Base-by-base conservation (phyloP, 2,329 filamentous ascomycete genomes). In the Fusarium anguioides region DNA sequence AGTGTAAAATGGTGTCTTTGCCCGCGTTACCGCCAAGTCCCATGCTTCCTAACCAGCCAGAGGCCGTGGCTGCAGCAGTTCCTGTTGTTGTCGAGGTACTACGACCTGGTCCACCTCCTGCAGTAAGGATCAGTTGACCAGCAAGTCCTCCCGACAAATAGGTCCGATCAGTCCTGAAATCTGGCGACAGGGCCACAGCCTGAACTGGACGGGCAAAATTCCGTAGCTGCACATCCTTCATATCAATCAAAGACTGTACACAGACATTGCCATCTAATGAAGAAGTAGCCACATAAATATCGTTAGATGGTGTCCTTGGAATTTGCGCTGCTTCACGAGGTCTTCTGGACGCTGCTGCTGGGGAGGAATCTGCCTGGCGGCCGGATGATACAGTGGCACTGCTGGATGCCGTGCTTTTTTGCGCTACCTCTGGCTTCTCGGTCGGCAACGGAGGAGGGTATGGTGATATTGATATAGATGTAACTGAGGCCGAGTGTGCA, bases 191-290 rank as follows among this genome's bases (percentile, higher is more conserved):
- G 1, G 94, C 93, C 3, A 99, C 93, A 8, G 94, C 89, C 74
- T 97, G 94, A 4, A 99, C 89, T 0, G 96, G 96, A 6, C 96
- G 88, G 3, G 93, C 93, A 80, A 98, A 99, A 76, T 97, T 97
- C 26, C 96, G 90, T 26, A 98, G 80, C 58, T 94, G 90, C 4
- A 97, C 94, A 79, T 99, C 96, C 73, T 94, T 96, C 35, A 91
- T 81, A 74, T 99, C 95, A 20, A 96, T 81, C 20, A 99, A 81
- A 2, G 93, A 97, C 59, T 94, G 90, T 1, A 99, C 88, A 72
- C 96, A 98, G 15, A 99, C 93, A 75, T 97, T 95, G 18, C 96
- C 96, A 77, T 99, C 96, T 75, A 97, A 92, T 0, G 96, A 98
- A 1, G 96, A 93, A 2, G 95, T 97, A 2, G 91, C 95, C 69